These are phyloP conservation scores for Lathyrus tuberosus DNA, from an alignment of 306 rosid genomes.

Conservation along the genomic window DNA sequence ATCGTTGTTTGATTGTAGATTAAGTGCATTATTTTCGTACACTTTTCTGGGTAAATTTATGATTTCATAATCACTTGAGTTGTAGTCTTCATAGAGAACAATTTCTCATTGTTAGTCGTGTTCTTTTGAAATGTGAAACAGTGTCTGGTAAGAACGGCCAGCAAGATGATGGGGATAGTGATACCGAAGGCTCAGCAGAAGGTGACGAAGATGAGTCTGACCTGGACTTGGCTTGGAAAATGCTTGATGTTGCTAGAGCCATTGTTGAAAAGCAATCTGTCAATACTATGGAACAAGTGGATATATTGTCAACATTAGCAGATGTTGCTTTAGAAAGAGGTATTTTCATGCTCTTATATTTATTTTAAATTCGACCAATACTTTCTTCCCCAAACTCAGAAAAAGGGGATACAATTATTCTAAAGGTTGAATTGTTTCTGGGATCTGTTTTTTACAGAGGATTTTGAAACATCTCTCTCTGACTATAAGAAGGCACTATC, in stretches of 20 bases:
- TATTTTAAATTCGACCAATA: slow-evolving; percentile 7
- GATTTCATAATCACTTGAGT: background rate
- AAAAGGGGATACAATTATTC: slow-evolving; percentile 10
- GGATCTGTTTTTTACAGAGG: slow-evolving; percentile 67
- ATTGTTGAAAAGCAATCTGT: slow-evolving; percentile 77
- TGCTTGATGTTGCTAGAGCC: slow-evolving; percentile 97
- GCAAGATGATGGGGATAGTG: slow-evolving; percentile 67
- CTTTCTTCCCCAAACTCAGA: background rate
- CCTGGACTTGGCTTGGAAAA: slow-evolving; percentile 98
- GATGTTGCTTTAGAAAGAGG: slow-evolving; percentile 98
- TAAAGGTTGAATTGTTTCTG: slow-evolving; percentile 33
- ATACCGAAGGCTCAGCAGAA: slow-evolving; percentile 73
- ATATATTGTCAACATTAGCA: slow-evolving; percentile 84
- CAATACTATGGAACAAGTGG: slow-evolving; percentile 87
- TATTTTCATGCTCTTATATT: slow-evolving; percentile 31
- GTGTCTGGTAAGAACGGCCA: slow-evolving; percentile 60
- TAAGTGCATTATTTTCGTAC: slow-evolving; percentile 10
- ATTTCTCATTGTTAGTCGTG: slow-evolving; percentile 25
- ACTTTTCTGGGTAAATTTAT: background rate
- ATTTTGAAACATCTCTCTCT: slow-evolving; percentile 82
- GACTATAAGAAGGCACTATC: slow-evolving; percentile 88
- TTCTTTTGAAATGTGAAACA: slow-evolving; percentile 41
- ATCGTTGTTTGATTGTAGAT: background rate
- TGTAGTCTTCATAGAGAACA: background rate
- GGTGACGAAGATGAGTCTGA: slow-evolving; percentile 94